These are phyloP conservation scores for Fusarium longipes DNA, from an alignment of 2,329 filamentous ascomycete species.

Conservation along the genomic window DNA sequence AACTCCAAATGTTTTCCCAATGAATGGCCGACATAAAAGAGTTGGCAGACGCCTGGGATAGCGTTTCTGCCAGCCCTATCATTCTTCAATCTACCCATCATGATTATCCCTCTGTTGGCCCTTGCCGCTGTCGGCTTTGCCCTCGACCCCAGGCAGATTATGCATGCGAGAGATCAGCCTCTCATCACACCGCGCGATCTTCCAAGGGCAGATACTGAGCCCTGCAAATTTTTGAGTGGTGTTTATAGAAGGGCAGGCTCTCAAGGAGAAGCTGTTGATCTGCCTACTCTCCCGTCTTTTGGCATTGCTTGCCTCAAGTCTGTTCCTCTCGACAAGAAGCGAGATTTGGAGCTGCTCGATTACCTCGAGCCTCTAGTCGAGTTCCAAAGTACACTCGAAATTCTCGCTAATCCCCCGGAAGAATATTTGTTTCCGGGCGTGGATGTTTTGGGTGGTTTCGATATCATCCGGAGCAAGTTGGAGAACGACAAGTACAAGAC, in stretches of 20 bases:
- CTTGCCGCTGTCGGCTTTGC: slow-evolving; percentile 31
- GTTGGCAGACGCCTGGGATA: background rate
- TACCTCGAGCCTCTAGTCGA: slow-evolving; percentile 34
- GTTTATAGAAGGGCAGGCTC: slow-evolving; percentile 27
- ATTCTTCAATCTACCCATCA: slow-evolving; percentile 9
- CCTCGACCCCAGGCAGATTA: slow-evolving; percentile 39
- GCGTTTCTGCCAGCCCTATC: slow-evolving; percentile 4
- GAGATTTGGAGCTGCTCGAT: slow-evolving; percentile 41
- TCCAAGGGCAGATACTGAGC: slow-evolving; percentile 18
- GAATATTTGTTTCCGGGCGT: slow-evolving; percentile 42
- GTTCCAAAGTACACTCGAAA: slow-evolving; percentile 43
- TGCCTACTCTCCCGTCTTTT: slow-evolving; percentile 35
- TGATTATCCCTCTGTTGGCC: slow-evolving; percentile 39
- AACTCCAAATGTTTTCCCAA: background rate
- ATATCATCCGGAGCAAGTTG: slow-evolving; percentile 32
- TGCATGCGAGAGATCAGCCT: slow-evolving; percentile 32
- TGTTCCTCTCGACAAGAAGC: slow-evolving; percentile 41
- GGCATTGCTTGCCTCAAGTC: slow-evolving; percentile 43
- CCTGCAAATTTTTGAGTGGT: slow-evolving; percentile 36
- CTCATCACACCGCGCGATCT: slow-evolving; percentile 33
- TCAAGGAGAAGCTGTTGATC: slow-evolving; percentile 10
- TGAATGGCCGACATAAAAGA: slow-evolving; percentile 30
- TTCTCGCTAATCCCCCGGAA: slow-evolving; percentile 38
- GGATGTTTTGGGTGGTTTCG: slow-evolving; percentile 37
- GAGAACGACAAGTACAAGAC: slow-evolving; percentile 31